Percentiles rank a stretch among this genome's conserved stretches.
Conservation (phyloP, 495 filamentous ascomycete species). For the Parachaetomium inaequale region DNA sequence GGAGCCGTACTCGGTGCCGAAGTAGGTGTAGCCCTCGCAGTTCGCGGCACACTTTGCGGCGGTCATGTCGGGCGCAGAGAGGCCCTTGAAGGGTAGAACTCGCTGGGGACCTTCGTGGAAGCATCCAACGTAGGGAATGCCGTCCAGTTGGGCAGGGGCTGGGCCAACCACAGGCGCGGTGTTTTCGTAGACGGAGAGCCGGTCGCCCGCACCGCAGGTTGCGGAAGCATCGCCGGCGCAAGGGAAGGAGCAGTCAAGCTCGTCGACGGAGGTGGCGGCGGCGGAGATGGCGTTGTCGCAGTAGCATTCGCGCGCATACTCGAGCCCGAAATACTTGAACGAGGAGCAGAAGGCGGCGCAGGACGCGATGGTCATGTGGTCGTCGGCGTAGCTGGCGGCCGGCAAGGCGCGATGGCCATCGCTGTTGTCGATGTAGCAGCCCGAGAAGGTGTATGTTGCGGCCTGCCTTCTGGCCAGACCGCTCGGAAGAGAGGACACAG, state of each 20-base stretch:
- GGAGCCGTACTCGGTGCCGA: slow-evolving; percentile 10
- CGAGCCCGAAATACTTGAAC: not conserved
- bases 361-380: not conserved
- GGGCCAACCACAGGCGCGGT: not conserved
- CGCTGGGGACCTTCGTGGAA: slow-evolving; percentile 1
- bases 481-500: not conserved
- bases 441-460: not conserved
- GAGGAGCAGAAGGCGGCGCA: not conserved
- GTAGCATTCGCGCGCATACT: not conserved
- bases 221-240: not conserved
- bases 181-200: not conserved
- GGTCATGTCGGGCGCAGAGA: slow-evolving; percentile 8
- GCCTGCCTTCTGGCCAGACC: not conserved
- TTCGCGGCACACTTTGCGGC: slow-evolving; percentile 6
- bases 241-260: not conserved
- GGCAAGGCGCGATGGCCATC: not conserved
- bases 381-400: not conserved
- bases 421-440: slow-evolving; percentile 1
- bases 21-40: slow-evolving; percentile 9
- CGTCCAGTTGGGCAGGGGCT: not conserved
- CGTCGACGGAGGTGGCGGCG: not conserved
- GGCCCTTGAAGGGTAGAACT: not conserved
- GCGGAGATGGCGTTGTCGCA: not conserved
- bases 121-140: not conserved
- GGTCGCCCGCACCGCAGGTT: not conserved